Conservation (phyloP, 495 filamentous ascomycete genomes). For the Tirmania nivea region DNA sequence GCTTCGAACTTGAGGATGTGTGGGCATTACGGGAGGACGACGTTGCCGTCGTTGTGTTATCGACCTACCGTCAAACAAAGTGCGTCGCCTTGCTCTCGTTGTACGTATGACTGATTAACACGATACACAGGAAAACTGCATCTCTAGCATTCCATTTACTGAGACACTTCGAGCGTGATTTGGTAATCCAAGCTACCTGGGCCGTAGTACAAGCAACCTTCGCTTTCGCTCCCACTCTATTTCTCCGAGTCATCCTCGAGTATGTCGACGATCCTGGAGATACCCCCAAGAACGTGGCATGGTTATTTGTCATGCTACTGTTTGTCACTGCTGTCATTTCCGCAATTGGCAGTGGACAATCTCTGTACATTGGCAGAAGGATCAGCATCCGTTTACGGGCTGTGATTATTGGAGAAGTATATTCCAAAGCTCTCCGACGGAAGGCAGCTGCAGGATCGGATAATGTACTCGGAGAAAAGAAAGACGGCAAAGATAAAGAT, state of each 20-base stretch:
- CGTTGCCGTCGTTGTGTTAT: slow-evolving; percentile 57
- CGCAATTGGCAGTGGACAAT: slow-evolving; percentile 61
- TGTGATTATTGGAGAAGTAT: slow-evolving; percentile 93
- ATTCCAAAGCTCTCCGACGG: slow-evolving; percentile 83
- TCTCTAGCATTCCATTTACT: slow-evolving; percentile 59
- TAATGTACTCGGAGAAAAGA: slow-evolving; percentile 35
- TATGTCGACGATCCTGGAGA: slow-evolving; percentile 68
- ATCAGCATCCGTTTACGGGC: slow-evolving; percentile 83
- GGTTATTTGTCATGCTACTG: slow-evolving; percentile 84
- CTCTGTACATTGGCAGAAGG: slow-evolving; percentile 83
- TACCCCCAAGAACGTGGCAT: slow-evolving; percentile 72
- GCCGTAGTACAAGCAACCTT: slow-evolving; percentile 56
- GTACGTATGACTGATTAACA: background rate
- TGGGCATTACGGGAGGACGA: slow-evolving; percentile 83
- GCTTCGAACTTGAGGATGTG: slow-evolving; percentile 59
- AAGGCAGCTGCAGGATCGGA: slow-evolving; percentile 65
- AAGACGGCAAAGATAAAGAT: slow-evolving; percentile 22
- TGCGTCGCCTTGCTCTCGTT: background rate
- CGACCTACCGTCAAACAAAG: slow-evolving; percentile 51
- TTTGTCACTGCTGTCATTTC: slow-evolving; percentile 57
- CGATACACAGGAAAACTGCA: slow-evolving; percentile 49
- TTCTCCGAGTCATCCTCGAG: slow-evolving; percentile 75
- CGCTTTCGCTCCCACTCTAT: slow-evolving; percentile 74
- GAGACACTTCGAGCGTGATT: slow-evolving; percentile 56
- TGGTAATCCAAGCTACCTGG: slow-evolving; percentile 61